Percentiles rank a stretch among this genome's conserved stretches.
Conservation (phyloP, 495 filamentous ascomycete genomes). For the Zalerion maritima region DNA sequence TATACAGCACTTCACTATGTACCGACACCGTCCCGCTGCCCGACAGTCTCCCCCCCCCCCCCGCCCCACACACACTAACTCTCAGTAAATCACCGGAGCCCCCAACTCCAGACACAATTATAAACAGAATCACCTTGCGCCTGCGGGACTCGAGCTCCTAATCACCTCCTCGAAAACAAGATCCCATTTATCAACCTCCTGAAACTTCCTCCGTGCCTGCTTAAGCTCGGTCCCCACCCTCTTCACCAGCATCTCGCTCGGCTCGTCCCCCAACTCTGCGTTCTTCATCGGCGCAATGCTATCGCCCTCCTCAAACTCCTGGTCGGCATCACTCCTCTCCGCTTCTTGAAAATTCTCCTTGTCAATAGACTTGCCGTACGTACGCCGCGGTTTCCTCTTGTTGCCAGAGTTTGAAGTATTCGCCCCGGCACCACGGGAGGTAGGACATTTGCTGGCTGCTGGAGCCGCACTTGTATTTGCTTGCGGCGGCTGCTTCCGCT, state of each 20-base stretch:
- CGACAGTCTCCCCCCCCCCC: too few species aligned
- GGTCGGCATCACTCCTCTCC: conserved; percentile 10
- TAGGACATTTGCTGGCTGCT: too few species aligned
- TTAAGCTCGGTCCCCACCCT: conserved; percentile 25
- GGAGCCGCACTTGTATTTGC: too few species aligned
- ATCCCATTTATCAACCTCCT: conserved; percentile 36
- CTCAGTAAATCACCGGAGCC: too few species aligned
- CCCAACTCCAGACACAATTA: too few species aligned
- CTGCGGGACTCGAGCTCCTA: conserved; percentile 22
- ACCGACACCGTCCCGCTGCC: too few species aligned
- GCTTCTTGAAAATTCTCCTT: conserved; percentile 27
- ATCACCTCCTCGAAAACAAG: conserved; percentile 31
- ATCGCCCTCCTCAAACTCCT: conserved; percentile 9
- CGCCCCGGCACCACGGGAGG: too few species aligned
- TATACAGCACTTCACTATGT: too few species aligned
- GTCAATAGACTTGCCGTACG: conserved; percentile 21
- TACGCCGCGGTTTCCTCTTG: conserved; percentile 16
- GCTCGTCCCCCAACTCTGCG: conserved; percentile 6
- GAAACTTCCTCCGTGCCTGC: conserved; percentile 31
- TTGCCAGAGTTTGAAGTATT: too few species aligned
- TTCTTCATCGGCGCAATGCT: background rate
- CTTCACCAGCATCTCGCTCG: conserved; percentile 15
- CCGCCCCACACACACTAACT: too few species aligned
- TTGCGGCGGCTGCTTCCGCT: too few species aligned
- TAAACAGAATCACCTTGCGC: too few species aligned